A percentile compares a stretch with the other conserved stretches of the same genome.
phyloP scores from a whole-genome alignment of 179 eudicot species.

The Heliamphora pulchella region DNA sequence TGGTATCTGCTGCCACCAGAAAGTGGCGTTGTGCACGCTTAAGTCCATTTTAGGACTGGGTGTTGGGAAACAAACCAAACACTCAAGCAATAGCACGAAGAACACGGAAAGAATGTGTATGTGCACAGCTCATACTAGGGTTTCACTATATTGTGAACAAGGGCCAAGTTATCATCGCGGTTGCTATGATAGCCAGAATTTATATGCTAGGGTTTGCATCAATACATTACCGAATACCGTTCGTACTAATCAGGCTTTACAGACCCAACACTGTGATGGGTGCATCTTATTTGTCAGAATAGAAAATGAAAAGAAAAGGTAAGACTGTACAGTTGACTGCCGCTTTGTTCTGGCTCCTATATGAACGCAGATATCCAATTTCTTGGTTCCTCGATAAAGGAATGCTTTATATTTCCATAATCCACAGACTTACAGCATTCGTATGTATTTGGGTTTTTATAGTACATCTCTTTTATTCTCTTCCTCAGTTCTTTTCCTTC shows the following conservation, averaged over 20 bases:
- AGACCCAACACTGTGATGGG: neutral
- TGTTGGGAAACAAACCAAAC: no score
- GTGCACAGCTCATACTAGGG: no score
- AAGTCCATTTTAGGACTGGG: neutral
- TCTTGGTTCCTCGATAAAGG: neutral
- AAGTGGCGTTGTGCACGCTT: conserved; percentile 1
- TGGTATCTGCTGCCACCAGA: neutral
- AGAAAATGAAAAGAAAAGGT: neutral
- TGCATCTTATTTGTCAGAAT: neutral
- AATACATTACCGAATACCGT: no score
- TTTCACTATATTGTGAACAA: no score
- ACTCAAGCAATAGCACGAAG: no score
- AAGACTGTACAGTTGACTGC: neutral
- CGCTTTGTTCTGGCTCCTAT: neutral
- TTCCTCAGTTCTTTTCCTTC: conserved; percentile 3
- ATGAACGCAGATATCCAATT: neutral
- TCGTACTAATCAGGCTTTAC: no score
- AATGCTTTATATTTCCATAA: neutral
- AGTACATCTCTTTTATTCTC: neutral
- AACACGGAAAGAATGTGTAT: no score
- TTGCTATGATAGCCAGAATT: no score
- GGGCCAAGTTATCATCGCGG: no score
- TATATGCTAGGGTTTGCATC: no score
- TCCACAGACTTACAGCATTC: neutral
- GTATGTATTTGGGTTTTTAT: neutral